Percentiles rank a stretch among this genome's conserved stretches.
Evolutionary conservation across 2,329 filamentous ascomycete genomes (phyloP).

Genomic region (Ramularia collo-cygni): DNA sequence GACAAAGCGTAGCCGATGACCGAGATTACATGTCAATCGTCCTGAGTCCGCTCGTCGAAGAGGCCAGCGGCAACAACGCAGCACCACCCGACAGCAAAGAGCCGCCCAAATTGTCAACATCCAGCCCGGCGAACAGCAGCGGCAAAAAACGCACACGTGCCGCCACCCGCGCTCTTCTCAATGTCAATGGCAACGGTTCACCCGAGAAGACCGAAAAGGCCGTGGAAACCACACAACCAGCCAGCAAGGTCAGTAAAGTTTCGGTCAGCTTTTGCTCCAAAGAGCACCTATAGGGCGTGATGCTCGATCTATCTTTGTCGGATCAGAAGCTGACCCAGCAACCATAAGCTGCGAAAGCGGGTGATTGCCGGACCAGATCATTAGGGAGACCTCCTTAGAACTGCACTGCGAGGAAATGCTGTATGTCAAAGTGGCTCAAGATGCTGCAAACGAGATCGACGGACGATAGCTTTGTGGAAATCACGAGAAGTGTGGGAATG

Average conservation of each 20-base stretch:
- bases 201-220: constrained; percentile 20
- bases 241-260: constrained; percentile 20
- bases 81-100: constrained; percentile 6
- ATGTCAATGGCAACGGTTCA: constrained; percentile 18
- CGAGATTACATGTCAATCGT: constrained; percentile 25
- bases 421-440: too few species aligned
- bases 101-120: constrained; percentile 9
- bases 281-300: neutral
- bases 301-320: constrained; percentile 5
- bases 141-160: constrained; percentile 25
- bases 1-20: constrained; percentile 12
- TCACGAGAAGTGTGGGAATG: too few species aligned
- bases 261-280: neutral
- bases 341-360: constrained; percentile 13
- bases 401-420: too few species aligned
- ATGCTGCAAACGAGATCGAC: too few species aligned
- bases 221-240: constrained; percentile 7
- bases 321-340: constrained; percentile 2
- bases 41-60: constrained; percentile 9
- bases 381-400: neutral
- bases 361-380: constrained; percentile 7
- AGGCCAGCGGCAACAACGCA: neutral
- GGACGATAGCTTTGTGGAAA: too few species aligned
- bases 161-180: constrained; percentile 15
- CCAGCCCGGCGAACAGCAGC: constrained; percentile 14